phyloP scores from a whole-genome alignment of 2,329 filamentous ascomycete genomes.

The Colletotrichum sp. region DNA sequence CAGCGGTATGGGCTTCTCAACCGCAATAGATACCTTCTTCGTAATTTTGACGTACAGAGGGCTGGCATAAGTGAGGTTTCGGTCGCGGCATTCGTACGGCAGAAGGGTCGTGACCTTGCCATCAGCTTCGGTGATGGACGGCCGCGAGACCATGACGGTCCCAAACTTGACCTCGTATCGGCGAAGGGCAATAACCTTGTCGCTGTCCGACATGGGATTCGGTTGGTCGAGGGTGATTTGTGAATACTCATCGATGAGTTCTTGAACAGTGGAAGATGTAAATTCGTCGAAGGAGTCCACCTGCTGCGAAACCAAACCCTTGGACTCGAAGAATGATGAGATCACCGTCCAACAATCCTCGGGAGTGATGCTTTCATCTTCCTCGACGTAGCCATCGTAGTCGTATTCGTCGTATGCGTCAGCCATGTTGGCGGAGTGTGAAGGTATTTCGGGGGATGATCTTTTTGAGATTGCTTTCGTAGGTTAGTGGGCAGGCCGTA shows the following conservation, averaged over 20 bases:
- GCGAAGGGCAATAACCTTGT: conserved; percentile 82
- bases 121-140: conserved; percentile 91
- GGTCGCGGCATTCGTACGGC: conserved; percentile 93
- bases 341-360: conserved; percentile 99
- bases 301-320: conserved; percentile 96
- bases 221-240: conserved; percentile 93
- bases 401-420: conserved; percentile 64
- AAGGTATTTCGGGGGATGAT: not conserved
- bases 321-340: conserved; percentile 93
- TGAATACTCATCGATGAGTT: conserved; percentile 91
- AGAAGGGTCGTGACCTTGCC: conserved; percentile 84
- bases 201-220: conserved; percentile 76
- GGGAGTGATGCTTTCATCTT: conserved; percentile 80
- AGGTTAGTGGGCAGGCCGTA: not conserved
- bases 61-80: conserved; percentile 94
- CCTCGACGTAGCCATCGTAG: conserved; percentile 70
- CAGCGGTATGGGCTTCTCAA: conserved; percentile 72
- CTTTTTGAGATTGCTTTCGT: not conserved
- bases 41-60: conserved; percentile 89
- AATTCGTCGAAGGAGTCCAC: conserved; percentile 99
- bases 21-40: conserved; percentile 82
- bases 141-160: conserved; percentile 85
- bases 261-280: conserved; percentile 90
- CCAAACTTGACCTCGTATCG: conserved; percentile 97
- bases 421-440: conserved; percentile 46